Percentiles rank a stretch among this genome's conserved stretches.
These are phyloP conservation scores for Pichia terricola DNA, from an alignment of 1,139 yeast species.

Conservation along the genomic window DNA sequence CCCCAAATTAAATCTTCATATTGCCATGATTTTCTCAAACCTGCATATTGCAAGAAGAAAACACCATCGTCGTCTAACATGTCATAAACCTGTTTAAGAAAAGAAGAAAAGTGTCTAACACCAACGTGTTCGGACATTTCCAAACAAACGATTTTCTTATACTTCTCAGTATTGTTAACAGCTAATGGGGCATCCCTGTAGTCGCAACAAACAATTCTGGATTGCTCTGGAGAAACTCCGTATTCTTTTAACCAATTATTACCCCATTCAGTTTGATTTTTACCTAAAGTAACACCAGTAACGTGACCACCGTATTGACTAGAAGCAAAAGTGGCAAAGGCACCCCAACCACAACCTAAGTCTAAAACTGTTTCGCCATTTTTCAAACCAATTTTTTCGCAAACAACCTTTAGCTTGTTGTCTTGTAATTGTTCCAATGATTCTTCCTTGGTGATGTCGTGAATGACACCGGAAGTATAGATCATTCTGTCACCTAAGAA, in stretches of 20 bases:
- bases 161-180: slow-evolving; percentile 39
- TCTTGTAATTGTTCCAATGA: slow-evolving; percentile 82
- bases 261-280: slow-evolving; percentile 89
- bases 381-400: slow-evolving; percentile 73
- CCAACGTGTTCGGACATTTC: slow-evolving; percentile 98
- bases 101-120: slow-evolving; percentile 68
- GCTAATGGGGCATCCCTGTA: slow-evolving; percentile 87
- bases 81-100: slow-evolving; percentile 72
- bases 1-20: slow-evolving; percentile 94
- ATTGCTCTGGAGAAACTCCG: slow-evolving; percentile 60
- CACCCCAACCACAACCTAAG: slow-evolving; percentile 96
- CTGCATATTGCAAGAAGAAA: slow-evolving; percentile 83
- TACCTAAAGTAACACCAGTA: slow-evolving; percentile 85
- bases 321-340: slow-evolving; percentile 78
- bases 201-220: slow-evolving; percentile 72
- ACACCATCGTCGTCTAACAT: slow-evolving; percentile 88
- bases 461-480: slow-evolving; percentile 79
- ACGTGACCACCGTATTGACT: slow-evolving; percentile 77
- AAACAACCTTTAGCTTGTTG: slow-evolving; percentile 78
- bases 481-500: slow-evolving; percentile 92
- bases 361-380: slow-evolving; percentile 71
- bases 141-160: slow-evolving; percentile 81
- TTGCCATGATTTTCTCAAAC: slow-evolving; percentile 89
- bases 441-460: slow-evolving; percentile 65
- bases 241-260: slow-evolving; percentile 58